These are phyloP conservation scores for Amborella trichopoda DNA, from an alignment of 164 flowering plant genomes.

Conservation along the genomic window DNA sequence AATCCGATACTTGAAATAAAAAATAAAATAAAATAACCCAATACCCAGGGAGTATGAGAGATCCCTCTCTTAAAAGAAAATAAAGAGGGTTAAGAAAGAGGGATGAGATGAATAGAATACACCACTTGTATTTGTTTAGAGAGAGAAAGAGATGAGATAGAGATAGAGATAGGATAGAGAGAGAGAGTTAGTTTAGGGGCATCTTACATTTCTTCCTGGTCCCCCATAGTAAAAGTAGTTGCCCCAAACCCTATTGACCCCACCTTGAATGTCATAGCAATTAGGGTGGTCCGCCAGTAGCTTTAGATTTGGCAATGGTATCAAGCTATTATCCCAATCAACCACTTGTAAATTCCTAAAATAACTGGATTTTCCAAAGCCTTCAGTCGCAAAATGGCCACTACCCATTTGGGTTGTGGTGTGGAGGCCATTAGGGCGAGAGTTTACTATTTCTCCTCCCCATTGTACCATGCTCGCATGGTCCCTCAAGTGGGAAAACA, in stretches of 20 bases:
- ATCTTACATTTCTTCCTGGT: slow-evolving; percentile 70
- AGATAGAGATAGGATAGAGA: too few relatives aligned
- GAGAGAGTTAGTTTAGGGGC: slow-evolving; percentile 48
- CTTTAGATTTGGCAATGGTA: slow-evolving; percentile 52
- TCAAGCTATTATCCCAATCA: slow-evolving; percentile 84
- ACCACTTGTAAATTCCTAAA: slow-evolving; percentile 72
- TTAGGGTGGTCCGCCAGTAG: slow-evolving; percentile 70
- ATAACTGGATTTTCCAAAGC: slow-evolving; percentile 70
- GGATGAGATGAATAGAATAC: too few relatives aligned
- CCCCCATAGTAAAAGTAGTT: slow-evolving; percentile 89
- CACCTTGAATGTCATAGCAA: slow-evolving; percentile 69
- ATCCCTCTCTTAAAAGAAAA: too few relatives aligned
- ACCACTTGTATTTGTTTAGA: too few relatives aligned
- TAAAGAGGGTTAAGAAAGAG: too few relatives aligned
- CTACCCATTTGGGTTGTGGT: slow-evolving; percentile 92
- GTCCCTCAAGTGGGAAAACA: slow-evolving; percentile 1
- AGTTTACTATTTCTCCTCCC: slow-evolving; percentile 37
- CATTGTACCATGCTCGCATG: slow-evolving; percentile 9
- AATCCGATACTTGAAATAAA: too few relatives aligned
- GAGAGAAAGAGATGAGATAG: too few relatives aligned
- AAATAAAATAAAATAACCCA: too few relatives aligned
- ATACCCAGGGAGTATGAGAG: too few relatives aligned
- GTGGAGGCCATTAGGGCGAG: slow-evolving; percentile 42
- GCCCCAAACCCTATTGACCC: slow-evolving; percentile 73
- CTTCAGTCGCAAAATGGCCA: slow-evolving; percentile 77